phyloP scores from a whole-genome alignment of 495 filamentous ascomycete species.

The Xylaria acuta region DNA sequence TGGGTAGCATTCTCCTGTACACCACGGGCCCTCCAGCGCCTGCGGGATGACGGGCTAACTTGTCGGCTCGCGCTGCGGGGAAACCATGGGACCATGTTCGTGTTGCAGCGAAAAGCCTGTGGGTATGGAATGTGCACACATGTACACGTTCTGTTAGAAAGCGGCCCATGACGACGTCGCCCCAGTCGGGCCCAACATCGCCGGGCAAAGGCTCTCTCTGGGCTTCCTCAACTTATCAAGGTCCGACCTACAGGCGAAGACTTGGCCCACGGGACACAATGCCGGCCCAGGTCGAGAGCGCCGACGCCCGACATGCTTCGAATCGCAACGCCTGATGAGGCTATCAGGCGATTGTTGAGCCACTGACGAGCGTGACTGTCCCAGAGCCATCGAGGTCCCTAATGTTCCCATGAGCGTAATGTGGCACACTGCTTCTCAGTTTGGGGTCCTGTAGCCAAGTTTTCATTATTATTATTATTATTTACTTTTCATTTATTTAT shows the following conservation, averaged over 20 bases:
- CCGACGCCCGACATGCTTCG: conserved; percentile 20
- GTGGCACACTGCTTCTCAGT: not conserved
- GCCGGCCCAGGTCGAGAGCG: conserved; percentile 6
- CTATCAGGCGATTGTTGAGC: conserved; percentile 19
- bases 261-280: conserved; percentile 26
- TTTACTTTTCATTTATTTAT: not conserved
- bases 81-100: conserved; percentile 24
- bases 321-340: conserved; percentile 17
- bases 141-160: conserved; percentile 17
- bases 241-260: conserved; percentile 21
- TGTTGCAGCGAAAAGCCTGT: conserved; percentile 17
- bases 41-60: conserved; percentile 22
- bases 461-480: not conserved
- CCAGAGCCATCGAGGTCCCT: conserved; percentile 9
- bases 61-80: conserved; percentile 25
- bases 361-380: not conserved
- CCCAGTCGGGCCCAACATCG: conserved; percentile 16
- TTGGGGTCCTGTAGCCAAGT: not conserved
- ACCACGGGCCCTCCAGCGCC: not conserved
- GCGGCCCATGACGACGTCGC: conserved; percentile 24
- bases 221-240: not conserved
- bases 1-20: not conserved
- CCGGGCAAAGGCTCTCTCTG: conserved; percentile 5
- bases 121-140: conserved; percentile 16
- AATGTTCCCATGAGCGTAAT: conserved; percentile 3